Percentiles rank a stretch among this genome's conserved stretches.
Evolutionary conservation across 2,329 filamentous ascomycete genomes (phyloP).

Genomic region (Cladosporium sp.): DNA sequence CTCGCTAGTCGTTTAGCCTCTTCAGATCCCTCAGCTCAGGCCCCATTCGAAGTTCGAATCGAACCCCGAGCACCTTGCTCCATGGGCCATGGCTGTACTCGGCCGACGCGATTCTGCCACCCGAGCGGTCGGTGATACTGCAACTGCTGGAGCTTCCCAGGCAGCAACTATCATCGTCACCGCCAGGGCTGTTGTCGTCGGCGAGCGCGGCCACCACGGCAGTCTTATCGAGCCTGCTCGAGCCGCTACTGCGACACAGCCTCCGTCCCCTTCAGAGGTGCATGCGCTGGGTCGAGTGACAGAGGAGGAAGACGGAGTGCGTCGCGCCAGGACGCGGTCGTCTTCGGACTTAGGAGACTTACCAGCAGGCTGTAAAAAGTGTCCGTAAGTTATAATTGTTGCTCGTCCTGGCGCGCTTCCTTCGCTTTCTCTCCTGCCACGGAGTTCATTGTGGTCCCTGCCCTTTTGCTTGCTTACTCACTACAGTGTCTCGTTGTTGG

Average conservation of each 20-base stretch:
- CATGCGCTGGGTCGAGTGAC: conserved; percentile 15
- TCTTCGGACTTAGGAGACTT: conserved; percentile 15
- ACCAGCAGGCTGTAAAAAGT: conserved; percentile 16
- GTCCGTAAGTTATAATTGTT: conserved; percentile 15
- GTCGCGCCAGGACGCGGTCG: conserved; percentile 17
- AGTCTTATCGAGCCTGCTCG: neutral
- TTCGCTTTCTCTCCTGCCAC: conserved; percentile 1
- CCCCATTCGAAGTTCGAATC: neutral
- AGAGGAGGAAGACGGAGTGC: neutral
- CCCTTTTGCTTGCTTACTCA: neutral
- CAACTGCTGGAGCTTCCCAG: neutral
- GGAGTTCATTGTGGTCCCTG: conserved; percentile 2
- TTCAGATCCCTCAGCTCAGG: conserved; percentile 4
- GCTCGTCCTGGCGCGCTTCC: conserved; percentile 1
- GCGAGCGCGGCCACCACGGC: conserved; percentile 11
- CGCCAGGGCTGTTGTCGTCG: conserved; percentile 7
- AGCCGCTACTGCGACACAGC: conserved; percentile 11
- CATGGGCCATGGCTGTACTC: conserved; percentile 15
- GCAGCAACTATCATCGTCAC: conserved; percentile 12
- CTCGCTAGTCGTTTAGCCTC: conserved; percentile 5
- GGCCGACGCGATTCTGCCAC: conserved; percentile 3
- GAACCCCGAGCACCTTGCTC: conserved; percentile 3
- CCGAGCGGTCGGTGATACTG: conserved; percentile 19
- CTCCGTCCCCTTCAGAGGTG: conserved; percentile 16
- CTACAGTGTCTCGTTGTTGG: conserved; percentile 3